Base-by-base conservation (phyloP, 352 stramenopile species). In the Lagenidium sp. region DNA sequence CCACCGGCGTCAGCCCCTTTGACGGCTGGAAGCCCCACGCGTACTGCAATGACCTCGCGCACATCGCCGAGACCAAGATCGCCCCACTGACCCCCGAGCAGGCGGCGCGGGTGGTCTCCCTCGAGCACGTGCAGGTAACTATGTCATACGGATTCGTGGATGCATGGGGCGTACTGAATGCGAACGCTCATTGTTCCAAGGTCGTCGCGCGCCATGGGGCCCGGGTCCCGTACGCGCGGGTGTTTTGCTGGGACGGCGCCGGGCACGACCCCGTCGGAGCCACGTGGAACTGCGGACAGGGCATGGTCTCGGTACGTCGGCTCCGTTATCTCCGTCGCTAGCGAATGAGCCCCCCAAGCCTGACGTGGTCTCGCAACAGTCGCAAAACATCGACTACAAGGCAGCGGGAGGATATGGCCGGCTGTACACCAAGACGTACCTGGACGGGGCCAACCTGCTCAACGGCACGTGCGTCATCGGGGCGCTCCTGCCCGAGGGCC, bases 341-440 rank as follows among this genome's bases (percentile, higher is more conserved):
- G n/a, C n/a, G n/a, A n/a, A n/a, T n/a, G n/a, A n/a, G n/a, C n/a
- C 35, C n/a, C 10, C 6, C 38, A 18, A 60, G 32, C 13, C 29
- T 23, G 18, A 23, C 18, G 18, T 26, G 3, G 44, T n/a, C 11
- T 23, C 19, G 30, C 8, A 44, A 18, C 32, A 93, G 80, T 86
- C 75, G 8, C 77, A 89, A 57, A 64, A 90, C 28, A 81, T 90
- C 45, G 75, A 62, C 21, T 61, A 53, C 21, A 61, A 76, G 19
- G 45, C 60, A 4, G n/a, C 54, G 0, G 70, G 57, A 36, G 80
- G 73, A 0, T 90, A 73, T 34, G 80, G 80, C 2, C 71, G 81
- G 3, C 48, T 93, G 52, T 93, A 90, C 53, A 60, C 62, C 44
- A 93, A 93, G 53, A 64, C 60, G 19, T 93, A 91, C 58, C 60